Conservation (phyloP, 495 filamentous ascomycete genomes). For the Sphaerosporella brunnea region DNA sequence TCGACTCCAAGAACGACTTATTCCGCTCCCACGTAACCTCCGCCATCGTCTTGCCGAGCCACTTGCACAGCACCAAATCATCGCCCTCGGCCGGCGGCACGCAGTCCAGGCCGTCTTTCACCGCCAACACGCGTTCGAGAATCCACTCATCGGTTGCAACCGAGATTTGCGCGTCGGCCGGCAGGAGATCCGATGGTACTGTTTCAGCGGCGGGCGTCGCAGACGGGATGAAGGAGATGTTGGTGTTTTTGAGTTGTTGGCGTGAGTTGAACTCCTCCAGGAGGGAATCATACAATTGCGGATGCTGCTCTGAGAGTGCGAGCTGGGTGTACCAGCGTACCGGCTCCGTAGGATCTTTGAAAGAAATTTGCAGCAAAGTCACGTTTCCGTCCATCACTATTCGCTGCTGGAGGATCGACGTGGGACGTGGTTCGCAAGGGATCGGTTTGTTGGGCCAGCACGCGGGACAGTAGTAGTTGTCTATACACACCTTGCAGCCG, state of each 20-base stretch:
- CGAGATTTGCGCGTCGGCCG: slow-evolving; percentile 11
- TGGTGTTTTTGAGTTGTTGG: slow-evolving; percentile 5
- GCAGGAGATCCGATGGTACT: background rate
- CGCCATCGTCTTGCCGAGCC: slow-evolving; percentile 14
- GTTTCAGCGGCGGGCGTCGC: background rate
- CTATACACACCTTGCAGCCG: slow-evolving; percentile 21
- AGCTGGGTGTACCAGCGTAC: slow-evolving; percentile 14
- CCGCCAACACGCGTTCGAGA: slow-evolving; percentile 17
- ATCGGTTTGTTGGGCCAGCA: slow-evolving; percentile 23
- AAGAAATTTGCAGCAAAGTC: slow-evolving; percentile 14
- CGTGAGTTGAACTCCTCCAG: slow-evolving; percentile 10
- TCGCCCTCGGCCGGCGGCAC: background rate
- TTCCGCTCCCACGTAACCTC: slow-evolving; percentile 16
- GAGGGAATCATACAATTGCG: slow-evolving; percentile 5
- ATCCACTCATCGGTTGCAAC: slow-evolving; percentile 21
- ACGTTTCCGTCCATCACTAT: slow-evolving; percentile 10
- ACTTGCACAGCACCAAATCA: slow-evolving; percentile 14
- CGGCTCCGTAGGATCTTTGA: slow-evolving; percentile 18
- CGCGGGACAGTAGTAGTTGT: slow-evolving; percentile 22
- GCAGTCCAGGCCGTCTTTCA: slow-evolving; percentile 4
- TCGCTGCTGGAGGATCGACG: slow-evolving; percentile 17
- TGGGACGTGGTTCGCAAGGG: slow-evolving; percentile 21
- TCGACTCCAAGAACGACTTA: background rate
- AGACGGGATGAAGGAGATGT: background rate
- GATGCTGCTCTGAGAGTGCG: background rate